Percentiles rank a stretch among this genome's conserved stretches.
phyloP scores from a whole-genome alignment of 306 rosid species.

The Alnus glutinosa region DNA sequence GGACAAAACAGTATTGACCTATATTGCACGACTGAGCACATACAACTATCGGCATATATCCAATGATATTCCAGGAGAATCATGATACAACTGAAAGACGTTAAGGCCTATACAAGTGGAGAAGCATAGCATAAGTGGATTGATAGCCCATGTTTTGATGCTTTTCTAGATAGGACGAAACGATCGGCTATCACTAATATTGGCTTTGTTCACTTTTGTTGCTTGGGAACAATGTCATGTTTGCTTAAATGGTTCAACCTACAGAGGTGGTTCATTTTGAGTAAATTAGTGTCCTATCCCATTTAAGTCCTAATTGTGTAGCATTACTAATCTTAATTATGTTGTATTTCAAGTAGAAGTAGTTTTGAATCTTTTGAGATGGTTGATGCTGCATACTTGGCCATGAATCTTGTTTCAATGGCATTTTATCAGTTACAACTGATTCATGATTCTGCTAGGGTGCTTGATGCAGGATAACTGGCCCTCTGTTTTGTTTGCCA shows the following conservation, averaged over 20 bases:
- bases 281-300: background rate
- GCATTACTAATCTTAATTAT: background rate
- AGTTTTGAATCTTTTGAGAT: constrained; percentile 2
- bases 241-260: too few species aligned
- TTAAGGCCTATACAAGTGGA: too few species aligned
- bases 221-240: too few species aligned
- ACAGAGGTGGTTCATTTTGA: background rate
- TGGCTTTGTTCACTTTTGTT: too few species aligned
- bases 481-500: constrained; percentile 82
- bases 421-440: constrained; percentile 11
- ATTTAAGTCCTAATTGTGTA: background rate
- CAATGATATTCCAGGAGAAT: too few species aligned
- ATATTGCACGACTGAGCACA: too few species aligned
- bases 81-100: too few species aligned
- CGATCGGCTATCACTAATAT: too few species aligned
- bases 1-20: background rate
- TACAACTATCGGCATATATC: too few species aligned
- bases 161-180: background rate
- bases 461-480: constrained; percentile 64
- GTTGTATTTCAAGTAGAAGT: background rate
- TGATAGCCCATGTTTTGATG: background rate
- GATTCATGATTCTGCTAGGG: constrained; percentile 19
- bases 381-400: constrained; percentile 41
- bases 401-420: constrained; percentile 41
- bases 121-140: too few species aligned